phyloP scores from a whole-genome alignment of 352 stramenopile genomes.

The Phytophthora megakarya region DNA sequence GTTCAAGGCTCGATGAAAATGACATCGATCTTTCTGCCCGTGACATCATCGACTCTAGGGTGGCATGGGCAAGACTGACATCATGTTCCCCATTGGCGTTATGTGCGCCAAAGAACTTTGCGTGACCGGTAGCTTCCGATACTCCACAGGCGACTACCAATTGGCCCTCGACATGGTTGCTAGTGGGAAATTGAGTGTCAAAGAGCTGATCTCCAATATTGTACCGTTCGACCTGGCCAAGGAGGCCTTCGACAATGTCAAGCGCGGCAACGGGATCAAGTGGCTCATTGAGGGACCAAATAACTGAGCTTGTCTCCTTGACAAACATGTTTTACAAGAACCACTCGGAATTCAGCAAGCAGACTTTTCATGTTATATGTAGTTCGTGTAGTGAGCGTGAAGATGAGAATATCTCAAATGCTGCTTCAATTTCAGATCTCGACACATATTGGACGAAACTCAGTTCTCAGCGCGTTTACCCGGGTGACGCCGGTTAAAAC shows the following conservation, averaged over 20 bases:
- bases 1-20: not conserved
- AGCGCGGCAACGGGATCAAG: conserved; percentile 38
- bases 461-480: too few relatives aligned
- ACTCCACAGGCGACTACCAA: conserved; percentile 36
- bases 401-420: too few relatives aligned
- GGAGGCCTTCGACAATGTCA: conserved; percentile 39
- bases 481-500: too few relatives aligned
- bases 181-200: conserved; percentile 30
- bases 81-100: conserved; percentile 34
- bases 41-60: conserved; percentile 32
- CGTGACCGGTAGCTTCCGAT: conserved; percentile 38
- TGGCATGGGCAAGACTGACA: too few relatives aligned
- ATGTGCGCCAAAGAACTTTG: conserved; percentile 35
- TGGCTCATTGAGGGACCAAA: conserved; percentile 42
- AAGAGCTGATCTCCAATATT: conserved; percentile 34
- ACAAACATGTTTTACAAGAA: too few relatives aligned
- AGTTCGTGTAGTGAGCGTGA: too few relatives aligned
- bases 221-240: conserved; percentile 38
- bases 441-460: too few relatives aligned
- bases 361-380: too few relatives aligned
- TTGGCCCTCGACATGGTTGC: conserved; percentile 36
- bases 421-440: too few relatives aligned
- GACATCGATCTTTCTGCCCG: conserved; percentile 20
- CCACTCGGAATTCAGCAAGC: too few relatives aligned
- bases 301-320: too few relatives aligned